Conservation (phyloP, 2,329 filamentous ascomycete species). For the Talaromyces sp. region DNA sequence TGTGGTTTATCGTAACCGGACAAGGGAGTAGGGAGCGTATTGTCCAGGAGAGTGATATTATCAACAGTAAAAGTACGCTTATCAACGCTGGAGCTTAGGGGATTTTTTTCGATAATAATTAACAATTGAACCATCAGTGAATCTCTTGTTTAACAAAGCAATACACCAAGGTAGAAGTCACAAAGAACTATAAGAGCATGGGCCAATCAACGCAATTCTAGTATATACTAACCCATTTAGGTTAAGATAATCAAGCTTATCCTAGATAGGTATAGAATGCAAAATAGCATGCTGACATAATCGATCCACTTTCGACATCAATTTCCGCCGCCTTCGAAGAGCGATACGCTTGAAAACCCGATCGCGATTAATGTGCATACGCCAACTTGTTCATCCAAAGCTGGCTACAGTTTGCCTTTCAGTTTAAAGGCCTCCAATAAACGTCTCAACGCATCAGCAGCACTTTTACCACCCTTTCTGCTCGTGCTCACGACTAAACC, state of each 20-base stretch:
- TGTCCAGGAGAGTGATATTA: not conserved
- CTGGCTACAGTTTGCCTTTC: not conserved
- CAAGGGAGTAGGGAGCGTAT: not conserved
- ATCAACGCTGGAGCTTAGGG: not conserved
- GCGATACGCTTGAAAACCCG: not conserved
- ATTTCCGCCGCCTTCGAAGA: not conserved
- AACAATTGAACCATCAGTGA: not conserved
- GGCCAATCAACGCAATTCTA: not conserved
- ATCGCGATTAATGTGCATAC: not conserved
- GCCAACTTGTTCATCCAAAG: not conserved
- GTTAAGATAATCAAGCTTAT: no score
- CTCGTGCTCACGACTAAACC: not conserved
- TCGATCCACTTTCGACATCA: not conserved
- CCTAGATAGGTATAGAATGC: not conserved
- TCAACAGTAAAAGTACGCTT: not conserved
- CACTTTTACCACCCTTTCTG: not conserved
- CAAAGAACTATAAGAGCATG: not conserved
- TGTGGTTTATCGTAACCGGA: not conserved
- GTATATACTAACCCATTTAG: not conserved
- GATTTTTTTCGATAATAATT: no score
- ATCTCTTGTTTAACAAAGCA: not conserved
- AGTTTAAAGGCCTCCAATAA: not conserved
- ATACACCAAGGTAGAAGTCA: not conserved
- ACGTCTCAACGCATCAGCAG: not conserved
- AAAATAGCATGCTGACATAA: not conserved